Evolutionary conservation across 1,139 yeast genomes (phyloP), one percentile per base, ranked within the genome.

Genomic region (Geotrichum klebahnii): DNA sequence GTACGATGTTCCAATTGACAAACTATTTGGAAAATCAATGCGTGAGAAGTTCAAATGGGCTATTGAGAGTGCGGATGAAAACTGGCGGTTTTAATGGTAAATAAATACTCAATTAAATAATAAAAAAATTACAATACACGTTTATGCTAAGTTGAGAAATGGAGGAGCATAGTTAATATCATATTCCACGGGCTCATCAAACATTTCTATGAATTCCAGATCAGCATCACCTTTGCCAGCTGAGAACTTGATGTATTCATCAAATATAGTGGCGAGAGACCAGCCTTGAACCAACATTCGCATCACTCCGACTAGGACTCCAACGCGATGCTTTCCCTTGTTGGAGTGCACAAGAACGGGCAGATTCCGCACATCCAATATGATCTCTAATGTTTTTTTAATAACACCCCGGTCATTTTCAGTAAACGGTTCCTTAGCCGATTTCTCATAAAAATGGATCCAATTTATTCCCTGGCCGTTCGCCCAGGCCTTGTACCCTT

Each of bases 1-100:
- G 68, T 88, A 74, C 64, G 75, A 80, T 52, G 97, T 92, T 23
- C 97, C 97, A 10, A 84, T 92, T 54, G 97, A 90, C 67, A 89
- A 87, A 68, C 75, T 92, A 49, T 89, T 92, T 61, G 84, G 97
- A 22, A 89, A 88, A 69, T 85, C 97, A 0, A 73, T 90, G 57
- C 75, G 97, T 57, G 97, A 90, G 42, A 90, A 90, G 72, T 90
- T 90, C 69, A 82, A 80, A 49, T 90, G 98, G 98, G 97, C 98
- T 23, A 84, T 90, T 51, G 95, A 90, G 66, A 82, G 92, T 46
- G 90, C 82, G 3, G 97, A 85, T 64, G 88, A 80, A 58, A 72
- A 87, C 61, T 90, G 98, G 98, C 75, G 80, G 59, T 89, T 89
- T 63, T 88, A 66, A 59, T 16, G 12, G 17, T 20, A 14, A 20